Evolutionary conservation across 1,284 basidiomycete genomes (phyloP).

Genomic region (Agaricales sp.): DNA sequence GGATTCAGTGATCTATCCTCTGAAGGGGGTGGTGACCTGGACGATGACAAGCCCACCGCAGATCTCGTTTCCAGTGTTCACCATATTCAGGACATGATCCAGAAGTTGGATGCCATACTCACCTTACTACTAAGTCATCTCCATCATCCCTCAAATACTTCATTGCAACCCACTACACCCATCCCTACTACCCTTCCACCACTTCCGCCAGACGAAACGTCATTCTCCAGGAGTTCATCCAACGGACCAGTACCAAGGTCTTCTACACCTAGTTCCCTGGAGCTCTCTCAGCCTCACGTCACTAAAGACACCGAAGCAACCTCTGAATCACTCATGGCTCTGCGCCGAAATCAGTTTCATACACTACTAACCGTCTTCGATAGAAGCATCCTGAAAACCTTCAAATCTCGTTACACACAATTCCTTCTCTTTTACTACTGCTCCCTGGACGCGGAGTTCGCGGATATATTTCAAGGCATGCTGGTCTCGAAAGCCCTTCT

Average conservation of each 20-base stretch:
- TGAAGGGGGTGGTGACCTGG: slow-evolving; percentile 47
- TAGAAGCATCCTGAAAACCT: slow-evolving; percentile 87
- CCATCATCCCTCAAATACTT: slow-evolving; percentile 19
- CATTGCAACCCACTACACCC: slow-evolving; percentile 9
- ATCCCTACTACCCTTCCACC: slow-evolving; percentile 9
- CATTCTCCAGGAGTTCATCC: slow-evolving; percentile 16
- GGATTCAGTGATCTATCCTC: slow-evolving; percentile 58
- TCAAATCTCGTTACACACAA: slow-evolving; percentile 95
- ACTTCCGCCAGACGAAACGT: slow-evolving; percentile 11
- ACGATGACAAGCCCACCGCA: slow-evolving; percentile 30
- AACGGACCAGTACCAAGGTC: slow-evolving; percentile 12
- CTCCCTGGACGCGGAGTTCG: slow-evolving; percentile 82
- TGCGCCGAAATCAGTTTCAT: slow-evolving; percentile 63
- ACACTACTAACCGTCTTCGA: slow-evolving; percentile 89
- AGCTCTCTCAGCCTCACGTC: background rate
- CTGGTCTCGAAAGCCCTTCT: slow-evolving; percentile 85
- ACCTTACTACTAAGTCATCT: slow-evolving; percentile 82
- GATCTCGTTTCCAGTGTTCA: slow-evolving; percentile 44
- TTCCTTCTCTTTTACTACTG: slow-evolving; percentile 96
- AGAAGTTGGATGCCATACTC: slow-evolving; percentile 87
- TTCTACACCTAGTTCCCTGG: slow-evolving; percentile 11
- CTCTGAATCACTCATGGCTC: slow-evolving; percentile 23
- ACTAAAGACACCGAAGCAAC: slow-evolving; percentile 14
- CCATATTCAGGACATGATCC: slow-evolving; percentile 78
- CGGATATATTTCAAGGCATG: slow-evolving; percentile 89